Conservation (phyloP, 2,329 filamentous ascomycete genomes). For the Penicillium rolfsii region DNA sequence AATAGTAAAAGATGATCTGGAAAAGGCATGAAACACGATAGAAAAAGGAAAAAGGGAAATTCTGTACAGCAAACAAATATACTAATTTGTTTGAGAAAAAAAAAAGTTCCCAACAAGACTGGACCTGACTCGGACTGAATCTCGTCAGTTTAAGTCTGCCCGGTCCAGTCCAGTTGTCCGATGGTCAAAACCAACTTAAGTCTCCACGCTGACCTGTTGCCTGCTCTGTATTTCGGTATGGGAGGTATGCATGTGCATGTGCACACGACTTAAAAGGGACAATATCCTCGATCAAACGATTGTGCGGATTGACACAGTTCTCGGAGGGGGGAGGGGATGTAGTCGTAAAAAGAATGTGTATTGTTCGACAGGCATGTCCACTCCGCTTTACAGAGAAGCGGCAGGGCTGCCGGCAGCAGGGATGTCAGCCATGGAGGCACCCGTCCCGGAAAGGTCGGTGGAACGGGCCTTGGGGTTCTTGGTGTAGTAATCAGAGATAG, state of each 20-base stretch:
- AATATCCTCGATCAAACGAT: constrained; percentile 27
- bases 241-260: background rate
- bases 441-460: constrained; percentile 78
- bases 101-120: background rate
- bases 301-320: constrained; percentile 16
- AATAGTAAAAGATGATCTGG: constrained; percentile 12
- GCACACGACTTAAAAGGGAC: background rate
- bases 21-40: background rate
- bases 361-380: constrained; percentile 12
- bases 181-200: constrained; percentile 7
- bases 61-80: constrained; percentile 36
- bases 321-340: background rate
- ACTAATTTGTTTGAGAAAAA: constrained; percentile 26
- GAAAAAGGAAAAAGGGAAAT: constrained; percentile 15
- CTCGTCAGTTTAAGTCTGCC: background rate
- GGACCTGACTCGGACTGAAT: background rate
- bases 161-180: background rate
- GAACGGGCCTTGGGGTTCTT: constrained; percentile 78
- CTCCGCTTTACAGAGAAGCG: constrained; percentile 29
- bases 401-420: constrained; percentile 34
- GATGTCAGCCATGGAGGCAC: constrained; percentile 61
- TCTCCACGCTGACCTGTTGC: background rate
- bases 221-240: constrained; percentile 8
- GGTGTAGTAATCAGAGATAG: constrained; percentile 86
- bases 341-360: constrained; percentile 11